Conservation (phyloP, 2,329 filamentous ascomycete genomes). For the Rhytidhysteron rufulum region DNA sequence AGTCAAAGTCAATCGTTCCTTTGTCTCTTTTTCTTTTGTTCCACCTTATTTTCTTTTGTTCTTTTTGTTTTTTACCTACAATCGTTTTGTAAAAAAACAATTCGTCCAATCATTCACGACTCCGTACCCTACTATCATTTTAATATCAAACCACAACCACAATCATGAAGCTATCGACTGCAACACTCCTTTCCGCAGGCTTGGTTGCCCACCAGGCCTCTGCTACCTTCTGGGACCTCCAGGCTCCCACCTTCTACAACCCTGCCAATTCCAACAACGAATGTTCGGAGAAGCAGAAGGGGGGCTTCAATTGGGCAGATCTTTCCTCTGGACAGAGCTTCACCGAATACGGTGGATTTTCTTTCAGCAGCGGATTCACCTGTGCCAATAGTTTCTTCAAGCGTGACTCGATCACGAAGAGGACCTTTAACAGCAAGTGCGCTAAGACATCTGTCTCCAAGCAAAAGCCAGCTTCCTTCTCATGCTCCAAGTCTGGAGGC, state of each 20-base stretch:
- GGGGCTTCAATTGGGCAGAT: constrained; percentile 69
- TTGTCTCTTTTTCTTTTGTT: constrained; percentile 31
- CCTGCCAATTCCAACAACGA: constrained; percentile 73
- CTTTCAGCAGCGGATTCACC: constrained; percentile 65
- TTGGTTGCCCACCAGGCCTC: constrained; percentile 44
- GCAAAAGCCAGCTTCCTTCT: constrained; percentile 61
- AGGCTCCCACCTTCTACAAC: constrained; percentile 57
- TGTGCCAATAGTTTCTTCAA: constrained; percentile 62
- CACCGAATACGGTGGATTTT: constrained; percentile 43
- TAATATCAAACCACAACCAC: constrained; percentile 16
- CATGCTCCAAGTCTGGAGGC: constrained; percentile 50
- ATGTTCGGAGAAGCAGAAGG: constrained; percentile 66
- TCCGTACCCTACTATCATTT: constrained; percentile 16
- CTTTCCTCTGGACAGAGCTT: constrained; percentile 52
- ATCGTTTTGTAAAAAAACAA: constrained; percentile 2
- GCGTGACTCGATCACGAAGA: constrained; percentile 52
- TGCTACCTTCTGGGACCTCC: constrained; percentile 48
- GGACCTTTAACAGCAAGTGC: constrained; percentile 40
- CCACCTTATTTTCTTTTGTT: not conserved
- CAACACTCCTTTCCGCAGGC: constrained; percentile 44
- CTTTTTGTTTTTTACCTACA: constrained; percentile 16
- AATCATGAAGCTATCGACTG: constrained; percentile 41
- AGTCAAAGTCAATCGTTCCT: constrained; percentile 37
- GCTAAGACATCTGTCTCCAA: constrained; percentile 45
- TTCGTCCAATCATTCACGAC: constrained; percentile 15